A percentile compares a stretch with the other conserved stretches of the same genome.
Evolutionary conservation across 306 rosid species (phyloP).

Genomic region (Lathyrus sativus): DNA sequence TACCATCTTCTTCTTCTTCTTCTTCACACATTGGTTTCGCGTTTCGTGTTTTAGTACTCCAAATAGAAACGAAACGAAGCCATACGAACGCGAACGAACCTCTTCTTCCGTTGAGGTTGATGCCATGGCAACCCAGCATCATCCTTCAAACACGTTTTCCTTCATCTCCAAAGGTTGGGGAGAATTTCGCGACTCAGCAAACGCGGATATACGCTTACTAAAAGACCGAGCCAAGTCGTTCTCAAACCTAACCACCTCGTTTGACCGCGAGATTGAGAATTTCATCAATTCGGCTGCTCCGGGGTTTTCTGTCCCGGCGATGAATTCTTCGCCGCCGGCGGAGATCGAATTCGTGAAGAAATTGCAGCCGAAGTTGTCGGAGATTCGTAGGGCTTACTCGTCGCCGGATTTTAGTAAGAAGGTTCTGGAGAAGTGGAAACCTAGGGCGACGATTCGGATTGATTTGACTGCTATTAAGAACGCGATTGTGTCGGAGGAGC

Average conservation of each 20-base stretch:
- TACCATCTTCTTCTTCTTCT: background rate
- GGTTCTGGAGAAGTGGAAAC: conserved; percentile 90
- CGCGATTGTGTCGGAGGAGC: conserved; percentile 77
- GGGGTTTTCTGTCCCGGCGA: conserved; percentile 61
- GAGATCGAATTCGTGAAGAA: conserved; percentile 92
- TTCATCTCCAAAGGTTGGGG: conserved; percentile 90
- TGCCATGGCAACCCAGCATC: conserved; percentile 56
- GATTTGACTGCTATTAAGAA: conserved; percentile 81
- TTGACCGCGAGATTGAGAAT: conserved; percentile 92
- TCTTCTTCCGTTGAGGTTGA: background rate
- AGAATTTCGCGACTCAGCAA: conserved; percentile 91
- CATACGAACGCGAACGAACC: too few species aligned
- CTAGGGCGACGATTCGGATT: conserved; percentile 76
- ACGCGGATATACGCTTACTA: conserved; percentile 89
- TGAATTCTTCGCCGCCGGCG: conserved; percentile 63
- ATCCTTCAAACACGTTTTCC: conserved; percentile 71
- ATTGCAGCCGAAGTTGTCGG: conserved; percentile 82
- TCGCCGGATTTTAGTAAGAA: conserved; percentile 90
- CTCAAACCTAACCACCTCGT: conserved; percentile 80
- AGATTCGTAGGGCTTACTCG: conserved; percentile 74
- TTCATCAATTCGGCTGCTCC: conserved; percentile 69
- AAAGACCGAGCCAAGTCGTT: conserved; percentile 88
- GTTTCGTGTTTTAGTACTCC: background rate
- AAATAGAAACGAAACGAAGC: conserved; percentile 2
- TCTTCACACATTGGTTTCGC: background rate